Evolutionary conservation across 139 green algal genomes (phyloP).

Genomic region (Coelastrella sp.): DNA sequence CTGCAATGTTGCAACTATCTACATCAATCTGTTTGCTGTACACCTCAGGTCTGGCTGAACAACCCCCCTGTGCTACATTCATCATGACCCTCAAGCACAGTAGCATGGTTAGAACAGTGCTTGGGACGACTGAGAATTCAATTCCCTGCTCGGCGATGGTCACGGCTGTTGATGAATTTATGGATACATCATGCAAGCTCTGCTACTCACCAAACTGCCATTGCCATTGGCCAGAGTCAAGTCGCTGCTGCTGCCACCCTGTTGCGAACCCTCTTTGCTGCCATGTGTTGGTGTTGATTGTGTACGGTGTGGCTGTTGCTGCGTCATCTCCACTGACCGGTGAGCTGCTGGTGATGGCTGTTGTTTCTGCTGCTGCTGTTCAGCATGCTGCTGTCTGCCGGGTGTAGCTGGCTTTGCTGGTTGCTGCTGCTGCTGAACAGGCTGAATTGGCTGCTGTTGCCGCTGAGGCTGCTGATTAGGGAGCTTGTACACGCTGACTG

Average conservation of each 20-base stretch:
- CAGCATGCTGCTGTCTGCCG: conserved; percentile 7
- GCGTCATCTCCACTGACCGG: background rate
- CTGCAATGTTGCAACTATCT: too few relatives aligned
- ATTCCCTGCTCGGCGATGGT: too few relatives aligned
- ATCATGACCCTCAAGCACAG: too few relatives aligned
- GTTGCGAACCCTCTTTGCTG: background rate
- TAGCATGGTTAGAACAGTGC: too few relatives aligned
- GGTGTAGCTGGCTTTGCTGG: background rate
- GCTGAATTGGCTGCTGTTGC: conserved; percentile 21
- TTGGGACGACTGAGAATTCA: too few relatives aligned
- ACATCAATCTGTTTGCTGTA: too few relatives aligned
- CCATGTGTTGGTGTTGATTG: background rate
- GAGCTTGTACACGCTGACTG: conserved; percentile 53
- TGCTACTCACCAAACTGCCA: too few relatives aligned
- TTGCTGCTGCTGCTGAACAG: conserved; percentile 17
- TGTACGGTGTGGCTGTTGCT: background rate
- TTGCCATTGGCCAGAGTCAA: background rate
- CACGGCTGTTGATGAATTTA: too few relatives aligned
- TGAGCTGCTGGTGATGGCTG: background rate
- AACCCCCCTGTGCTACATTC: too few relatives aligned
- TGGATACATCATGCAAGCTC: too few relatives aligned
- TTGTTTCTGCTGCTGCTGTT: conserved; percentile 1
- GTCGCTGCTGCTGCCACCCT: background rate
- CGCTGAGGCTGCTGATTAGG: conserved; percentile 13
- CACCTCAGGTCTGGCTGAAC: too few relatives aligned